A percentile compares a stretch with the other conserved stretches of the same genome.
phyloP scores from a whole-genome alignment of 2,329 filamentous ascomycete genomes.

The Pyrenophora graminea region DNA sequence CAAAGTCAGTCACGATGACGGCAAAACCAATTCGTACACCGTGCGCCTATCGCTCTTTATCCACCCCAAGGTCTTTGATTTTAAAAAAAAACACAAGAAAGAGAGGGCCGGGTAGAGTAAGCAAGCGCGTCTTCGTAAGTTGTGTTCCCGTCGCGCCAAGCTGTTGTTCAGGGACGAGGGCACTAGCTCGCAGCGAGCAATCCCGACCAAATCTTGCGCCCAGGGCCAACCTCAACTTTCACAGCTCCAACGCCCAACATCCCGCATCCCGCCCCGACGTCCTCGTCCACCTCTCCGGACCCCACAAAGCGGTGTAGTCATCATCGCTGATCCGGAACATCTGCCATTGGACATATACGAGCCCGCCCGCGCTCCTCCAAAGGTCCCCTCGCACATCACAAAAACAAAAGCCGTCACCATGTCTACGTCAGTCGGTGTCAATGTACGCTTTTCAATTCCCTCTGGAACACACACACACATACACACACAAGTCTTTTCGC shows the following conservation, averaged over 20 bases:
- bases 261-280: slow-evolving; percentile 27
- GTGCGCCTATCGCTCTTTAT: background rate
- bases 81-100: too few relatives aligned
- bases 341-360: slow-evolving; percentile 40
- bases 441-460: slow-evolving; percentile 49
- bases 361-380: slow-evolving; percentile 22
- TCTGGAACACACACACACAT: background rate
- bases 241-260: slow-evolving; percentile 29
- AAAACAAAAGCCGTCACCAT: slow-evolving; percentile 33
- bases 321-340: slow-evolving; percentile 23
- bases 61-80: background rate
- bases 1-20: background rate
- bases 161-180: slow-evolving; percentile 22
- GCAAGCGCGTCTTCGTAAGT: slow-evolving; percentile 3
- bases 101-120: slow-evolving; percentile 1
- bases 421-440: slow-evolving; percentile 56
- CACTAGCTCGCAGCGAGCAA: slow-evolving; percentile 21
- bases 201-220: slow-evolving; percentile 33
- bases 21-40: too few relatives aligned
- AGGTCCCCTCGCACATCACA: slow-evolving; percentile 22
- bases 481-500: background rate
- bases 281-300: slow-evolving; percentile 23
- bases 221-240: slow-evolving; percentile 35
- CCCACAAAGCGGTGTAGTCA: slow-evolving; percentile 17
- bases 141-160: slow-evolving; percentile 34